Evolutionary conservation across 345 rosid species (phyloP).

Genomic region (Arabidopsis suecica): DNA sequence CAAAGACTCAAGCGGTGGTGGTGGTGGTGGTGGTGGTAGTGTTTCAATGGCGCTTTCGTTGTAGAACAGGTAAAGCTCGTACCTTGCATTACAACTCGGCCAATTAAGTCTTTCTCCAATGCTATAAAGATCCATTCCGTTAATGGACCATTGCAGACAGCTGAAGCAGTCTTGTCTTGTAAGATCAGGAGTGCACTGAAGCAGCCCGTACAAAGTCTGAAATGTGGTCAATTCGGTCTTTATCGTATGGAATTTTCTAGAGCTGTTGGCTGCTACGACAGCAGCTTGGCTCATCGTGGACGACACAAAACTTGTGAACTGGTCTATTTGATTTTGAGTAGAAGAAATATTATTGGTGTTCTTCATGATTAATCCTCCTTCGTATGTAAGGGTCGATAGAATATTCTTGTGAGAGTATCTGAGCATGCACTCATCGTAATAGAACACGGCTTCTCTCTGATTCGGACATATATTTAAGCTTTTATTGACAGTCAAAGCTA

Average conservation of each 20-base stretch:
- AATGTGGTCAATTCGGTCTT: neutral
- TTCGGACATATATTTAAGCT: slow-evolving; percentile 29
- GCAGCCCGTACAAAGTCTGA: neutral
- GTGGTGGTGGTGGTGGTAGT: neutral
- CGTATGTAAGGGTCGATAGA: neutral
- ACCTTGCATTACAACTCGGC: slow-evolving; percentile 51
- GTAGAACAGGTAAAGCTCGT: slow-evolving; percentile 42
- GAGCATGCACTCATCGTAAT: slow-evolving; percentile 27
- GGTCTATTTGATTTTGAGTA: neutral
- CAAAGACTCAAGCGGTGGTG: neutral
- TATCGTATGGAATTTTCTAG: slow-evolving; percentile 39
- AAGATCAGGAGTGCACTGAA: slow-evolving; percentile 45
- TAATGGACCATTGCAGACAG: slow-evolving; percentile 28
- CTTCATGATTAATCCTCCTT: accelerated
- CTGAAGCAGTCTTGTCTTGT: slow-evolving; percentile 11
- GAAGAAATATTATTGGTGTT: neutral
- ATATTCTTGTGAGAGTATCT: slow-evolving; percentile 33
- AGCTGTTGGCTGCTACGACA: neutral
- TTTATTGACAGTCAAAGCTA: neutral
- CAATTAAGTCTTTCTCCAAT: slow-evolving; percentile 40
- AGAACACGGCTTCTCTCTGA: slow-evolving; percentile 33
- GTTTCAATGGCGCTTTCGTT: neutral
- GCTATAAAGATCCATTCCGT: neutral
- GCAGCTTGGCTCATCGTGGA: neutral
- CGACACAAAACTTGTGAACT: neutral